Evolutionary conservation across 371 early-diverging fungal species (phyloP), one percentile per base, ranked within the genome.

Genomic region (Catenaria anguillulae): DNA sequence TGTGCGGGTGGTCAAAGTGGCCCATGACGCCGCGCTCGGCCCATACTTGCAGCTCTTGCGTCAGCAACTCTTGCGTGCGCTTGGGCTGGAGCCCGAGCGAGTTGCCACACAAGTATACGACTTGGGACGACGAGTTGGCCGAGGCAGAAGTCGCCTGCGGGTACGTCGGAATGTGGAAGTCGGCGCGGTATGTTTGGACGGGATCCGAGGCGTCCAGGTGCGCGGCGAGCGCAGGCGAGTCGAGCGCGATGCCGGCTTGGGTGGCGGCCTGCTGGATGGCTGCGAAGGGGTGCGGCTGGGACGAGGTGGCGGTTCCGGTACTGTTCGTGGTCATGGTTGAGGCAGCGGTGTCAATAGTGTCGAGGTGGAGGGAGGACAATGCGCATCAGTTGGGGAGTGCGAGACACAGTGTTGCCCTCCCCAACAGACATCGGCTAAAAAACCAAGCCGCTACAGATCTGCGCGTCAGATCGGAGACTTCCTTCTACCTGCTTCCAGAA

Each of bases 1-100:
- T 73, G 60, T 81, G 76, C 33, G 82, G 76, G 70, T 95, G 95
- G 45, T 77, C 75, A 72, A 87, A 86, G 73, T 97, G 97, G 4
- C 89, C 94, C 37, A 77, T 71, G 2, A 93, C 93, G 33, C 90
- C 94, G 29, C 85, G 65, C 56, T 66, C 50, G 43, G 81, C 84
- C 97, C 97, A 97, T 31, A 86, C 86, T 46, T 92, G 85, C 59
- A 97, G 72, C 68, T 97, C 97, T 72, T 94, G 81, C 55, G 74
- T 74, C n/a, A 97, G 71, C 6, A 86, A 70, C 43, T 73, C 70
- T 23, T 77, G 70, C 1, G 88, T 76, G 15, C 78, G 69, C 61
- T 79, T 81, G 33, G 96, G 94, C 74, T 87, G 77, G 60, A 94
- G 76, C 10, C 97, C 96, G 26, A 97, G 77, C 1, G 93, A 92